Percentiles rank a stretch among this genome's conserved stretches.
phyloP scores from a whole-genome alignment of 169 alveolate species.

The Amoebophrya sp. region DNA sequence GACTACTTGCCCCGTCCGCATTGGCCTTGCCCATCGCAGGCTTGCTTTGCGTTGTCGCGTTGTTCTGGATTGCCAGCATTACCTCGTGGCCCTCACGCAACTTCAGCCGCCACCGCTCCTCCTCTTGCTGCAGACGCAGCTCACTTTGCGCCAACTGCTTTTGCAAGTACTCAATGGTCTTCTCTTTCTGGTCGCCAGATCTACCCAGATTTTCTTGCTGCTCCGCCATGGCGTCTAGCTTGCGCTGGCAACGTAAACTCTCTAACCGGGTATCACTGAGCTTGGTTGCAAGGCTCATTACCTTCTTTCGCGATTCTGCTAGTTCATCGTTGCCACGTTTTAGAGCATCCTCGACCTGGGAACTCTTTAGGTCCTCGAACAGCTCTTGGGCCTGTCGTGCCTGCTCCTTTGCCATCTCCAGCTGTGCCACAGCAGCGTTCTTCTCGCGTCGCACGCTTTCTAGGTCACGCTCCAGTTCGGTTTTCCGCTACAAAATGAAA shows the following conservation, averaged over 20 bases:
- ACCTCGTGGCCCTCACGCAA: neutral
- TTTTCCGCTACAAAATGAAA: neutral
- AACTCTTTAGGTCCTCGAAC: neutral
- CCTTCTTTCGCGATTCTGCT: neutral
- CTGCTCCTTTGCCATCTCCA: constrained; percentile 4
- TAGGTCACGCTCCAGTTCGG: neutral
- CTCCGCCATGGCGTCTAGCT: neutral
- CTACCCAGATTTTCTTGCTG: neutral
- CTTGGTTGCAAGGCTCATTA: neutral
- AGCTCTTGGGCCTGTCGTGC: neutral
- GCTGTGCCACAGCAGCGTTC: neutral
- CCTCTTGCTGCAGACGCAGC: neutral
- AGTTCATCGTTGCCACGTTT: neutral
- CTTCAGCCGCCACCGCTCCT: neutral
- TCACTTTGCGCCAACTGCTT: neutral
- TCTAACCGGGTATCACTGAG: neutral
- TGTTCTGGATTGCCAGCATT: neutral
- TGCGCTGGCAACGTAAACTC: neutral
- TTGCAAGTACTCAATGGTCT: neutral
- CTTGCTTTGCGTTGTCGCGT: neutral
- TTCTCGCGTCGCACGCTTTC: neutral
- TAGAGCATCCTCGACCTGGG: too few species aligned
- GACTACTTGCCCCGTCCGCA: neutral
- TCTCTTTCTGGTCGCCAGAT: neutral
- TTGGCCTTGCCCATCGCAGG: neutral